Conservation (phyloP, 1,284 basidiomycete genomes). For the Tilletia indica region DNA sequence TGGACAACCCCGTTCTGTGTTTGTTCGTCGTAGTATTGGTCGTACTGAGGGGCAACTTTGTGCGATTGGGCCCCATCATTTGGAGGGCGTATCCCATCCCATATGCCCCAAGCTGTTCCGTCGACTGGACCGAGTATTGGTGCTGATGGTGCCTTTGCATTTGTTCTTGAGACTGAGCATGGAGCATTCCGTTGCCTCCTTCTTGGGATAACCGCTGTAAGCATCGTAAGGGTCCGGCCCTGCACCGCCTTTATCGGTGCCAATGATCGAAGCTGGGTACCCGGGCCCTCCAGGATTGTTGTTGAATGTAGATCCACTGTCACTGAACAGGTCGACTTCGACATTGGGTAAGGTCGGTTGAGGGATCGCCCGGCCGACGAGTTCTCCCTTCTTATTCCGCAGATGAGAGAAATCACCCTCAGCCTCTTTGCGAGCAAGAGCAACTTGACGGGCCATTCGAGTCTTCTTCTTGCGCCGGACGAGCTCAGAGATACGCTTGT, state of each 20-base stretch:
- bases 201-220: not conserved
- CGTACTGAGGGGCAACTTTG: too few relatives aligned
- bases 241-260: constrained; percentile 1
- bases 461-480: constrained; percentile 88
- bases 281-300: constrained; percentile 16
- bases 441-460: constrained; percentile 76
- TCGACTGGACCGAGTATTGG: too few relatives aligned
- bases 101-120: not conserved
- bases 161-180: not conserved
- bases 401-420: constrained; percentile 83
- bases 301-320: constrained; percentile 28
- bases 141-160: too few relatives aligned
- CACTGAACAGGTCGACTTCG: constrained; percentile 70
- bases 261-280: constrained; percentile 22
- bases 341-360: constrained; percentile 94
- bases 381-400: constrained; percentile 87
- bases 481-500: constrained; percentile 89
- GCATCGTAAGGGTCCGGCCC: not conserved
- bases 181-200: constrained; percentile 17
- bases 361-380: constrained; percentile 77
- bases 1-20: not conserved
- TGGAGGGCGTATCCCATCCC: not conserved
- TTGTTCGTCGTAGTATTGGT: too few relatives aligned
- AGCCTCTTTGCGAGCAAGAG: constrained; percentile 84
- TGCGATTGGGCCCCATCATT: not conserved